Evolutionary conservation across 495 filamentous ascomycete species (phyloP).

Genomic region (Haplographium delicatum): DNA sequence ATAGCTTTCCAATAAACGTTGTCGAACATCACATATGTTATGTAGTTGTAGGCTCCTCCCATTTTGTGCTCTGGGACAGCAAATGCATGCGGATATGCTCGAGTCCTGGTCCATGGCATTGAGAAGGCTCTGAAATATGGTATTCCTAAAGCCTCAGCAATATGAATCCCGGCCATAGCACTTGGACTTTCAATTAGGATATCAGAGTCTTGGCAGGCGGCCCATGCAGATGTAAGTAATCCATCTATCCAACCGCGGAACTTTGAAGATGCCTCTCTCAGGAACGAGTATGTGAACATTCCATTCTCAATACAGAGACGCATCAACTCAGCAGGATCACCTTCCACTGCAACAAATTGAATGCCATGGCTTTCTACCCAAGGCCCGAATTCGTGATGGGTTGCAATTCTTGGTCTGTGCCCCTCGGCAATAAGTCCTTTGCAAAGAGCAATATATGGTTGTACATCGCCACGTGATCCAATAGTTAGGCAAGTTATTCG

Average conservation of each 20-base stretch:
- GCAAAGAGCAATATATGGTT: constrained; percentile 95
- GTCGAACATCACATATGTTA: constrained; percentile 96
- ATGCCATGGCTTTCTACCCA: constrained; percentile 93
- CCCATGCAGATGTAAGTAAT: constrained; percentile 78
- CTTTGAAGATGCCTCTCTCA: constrained; percentile 79
- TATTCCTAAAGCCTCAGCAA: constrained; percentile 90
- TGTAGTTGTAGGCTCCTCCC: constrained; percentile 91
- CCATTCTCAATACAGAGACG: constrained; percentile 92
- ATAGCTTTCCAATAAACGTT: constrained; percentile 95
- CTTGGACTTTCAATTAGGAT: constrained; percentile 93
- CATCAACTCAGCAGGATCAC: constrained; percentile 94
- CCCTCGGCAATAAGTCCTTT: constrained; percentile 86
- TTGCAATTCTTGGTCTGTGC: constrained; percentile 82
- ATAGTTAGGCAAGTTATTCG: constrained; percentile 94
- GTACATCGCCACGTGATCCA: constrained; percentile 91
- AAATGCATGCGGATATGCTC: constrained; percentile 96
- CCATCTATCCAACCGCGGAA: constrained; percentile 94
- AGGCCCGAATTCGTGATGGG: constrained; percentile 79
- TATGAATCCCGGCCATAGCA: constrained; percentile 97
- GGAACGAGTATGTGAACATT: constrained; percentile 92
- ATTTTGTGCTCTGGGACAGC: constrained; percentile 90
- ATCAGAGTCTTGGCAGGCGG: constrained; percentile 80
- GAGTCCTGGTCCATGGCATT: constrained; percentile 96
- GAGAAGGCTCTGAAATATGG: constrained; percentile 98
- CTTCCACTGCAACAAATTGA: constrained; percentile 80